A percentile compares a stretch with the other conserved stretches of the same genome.
Evolutionary conservation across 225 moss, liverwort and hornwort genomes (phyloP).

Genomic region (Straminergon stramineum): DNA sequence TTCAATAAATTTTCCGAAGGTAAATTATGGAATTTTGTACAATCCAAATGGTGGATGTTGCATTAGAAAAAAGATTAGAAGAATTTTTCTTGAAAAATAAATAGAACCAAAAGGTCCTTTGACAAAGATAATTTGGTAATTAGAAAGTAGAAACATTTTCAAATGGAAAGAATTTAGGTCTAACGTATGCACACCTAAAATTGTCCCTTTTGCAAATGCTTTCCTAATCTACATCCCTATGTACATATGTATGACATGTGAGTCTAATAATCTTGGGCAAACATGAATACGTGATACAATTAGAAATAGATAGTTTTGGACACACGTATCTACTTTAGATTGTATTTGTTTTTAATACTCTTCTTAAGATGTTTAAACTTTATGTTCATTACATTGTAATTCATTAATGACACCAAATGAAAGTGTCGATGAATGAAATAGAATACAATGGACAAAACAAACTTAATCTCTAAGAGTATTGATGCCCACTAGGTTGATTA

Average conservation of each 20-base stretch:
- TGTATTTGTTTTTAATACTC: neutral
- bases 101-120: neutral
- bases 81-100: neutral
- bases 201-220: accelerated
- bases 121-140: neutral
- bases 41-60: neutral
- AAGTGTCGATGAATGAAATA: neutral
- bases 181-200: neutral
- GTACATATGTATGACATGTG: too few relatives aligned
- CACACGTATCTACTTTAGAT: neutral
- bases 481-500: neutral
- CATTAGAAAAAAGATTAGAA: neutral
- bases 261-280: neutral
- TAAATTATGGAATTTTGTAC: neutral
- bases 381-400: neutral
- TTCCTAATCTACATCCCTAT: neutral
- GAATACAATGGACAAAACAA: neutral
- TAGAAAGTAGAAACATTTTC: neutral
- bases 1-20: accelerated
- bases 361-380: neutral
- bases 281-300: accelerated
- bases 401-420: neutral
- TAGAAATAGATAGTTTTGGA: neutral
- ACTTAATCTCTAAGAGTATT: accelerated
- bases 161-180: neutral